These are phyloP conservation scores for Cercospora brassicicola DNA, from an alignment of 2,329 filamentous ascomycete genomes.

Conservation along the genomic window DNA sequence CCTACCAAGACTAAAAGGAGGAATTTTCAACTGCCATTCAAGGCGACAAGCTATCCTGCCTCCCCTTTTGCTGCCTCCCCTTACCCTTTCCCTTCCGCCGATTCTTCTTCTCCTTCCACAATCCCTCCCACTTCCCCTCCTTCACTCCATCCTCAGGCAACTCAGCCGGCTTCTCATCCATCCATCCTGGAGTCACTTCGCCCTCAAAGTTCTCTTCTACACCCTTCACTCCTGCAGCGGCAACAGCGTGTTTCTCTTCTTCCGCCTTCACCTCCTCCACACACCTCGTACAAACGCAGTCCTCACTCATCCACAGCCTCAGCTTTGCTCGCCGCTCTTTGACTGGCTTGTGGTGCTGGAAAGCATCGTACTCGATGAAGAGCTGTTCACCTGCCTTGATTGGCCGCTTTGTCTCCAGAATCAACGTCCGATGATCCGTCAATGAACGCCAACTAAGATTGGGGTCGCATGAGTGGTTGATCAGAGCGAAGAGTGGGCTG, in stretches of 20 bases:
- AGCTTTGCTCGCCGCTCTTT: conserved; percentile 24
- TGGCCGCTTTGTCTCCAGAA: conserved; percentile 15
- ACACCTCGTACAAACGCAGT: conserved; percentile 34
- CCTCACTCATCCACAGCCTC: conserved; percentile 31
- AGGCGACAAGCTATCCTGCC: background rate
- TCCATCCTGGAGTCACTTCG: background rate
- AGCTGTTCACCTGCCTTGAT: conserved; percentile 34
- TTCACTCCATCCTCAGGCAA: conserved; percentile 2
- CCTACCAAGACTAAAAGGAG: background rate
- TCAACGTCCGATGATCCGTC: conserved; percentile 26
- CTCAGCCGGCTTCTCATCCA: background rate
- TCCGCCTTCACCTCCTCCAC: conserved; percentile 27
- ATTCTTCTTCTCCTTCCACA: background rate
- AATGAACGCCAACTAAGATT: conserved; percentile 76
- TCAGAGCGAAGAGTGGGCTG: conserved; percentile 89
- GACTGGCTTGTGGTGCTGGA: conserved; percentile 22
- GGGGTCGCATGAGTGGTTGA: conserved; percentile 91
- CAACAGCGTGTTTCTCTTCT: background rate
- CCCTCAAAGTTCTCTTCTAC: background rate
- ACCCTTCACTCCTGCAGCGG: background rate
- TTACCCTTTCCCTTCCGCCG: background rate
- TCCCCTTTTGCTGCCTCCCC: background rate
- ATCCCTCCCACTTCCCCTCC: background rate
- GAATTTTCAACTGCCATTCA: background rate
- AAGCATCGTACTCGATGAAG: conserved; percentile 36